Evolutionary conservation across 306 rosid species (phyloP).

Genomic region (Lathyrus aphaca): DNA sequence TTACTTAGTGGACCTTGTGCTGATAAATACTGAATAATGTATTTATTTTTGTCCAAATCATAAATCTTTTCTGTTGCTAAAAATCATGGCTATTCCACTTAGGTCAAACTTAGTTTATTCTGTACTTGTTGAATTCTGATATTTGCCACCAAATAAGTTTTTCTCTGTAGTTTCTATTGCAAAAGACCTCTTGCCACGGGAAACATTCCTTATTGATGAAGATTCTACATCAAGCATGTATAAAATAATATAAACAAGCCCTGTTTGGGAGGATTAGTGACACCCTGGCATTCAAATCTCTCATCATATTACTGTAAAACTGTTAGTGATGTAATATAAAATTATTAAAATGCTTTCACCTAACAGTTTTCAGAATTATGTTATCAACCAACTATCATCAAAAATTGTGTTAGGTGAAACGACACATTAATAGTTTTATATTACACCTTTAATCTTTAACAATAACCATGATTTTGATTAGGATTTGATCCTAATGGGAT

Average conservation of each 20-base stretch:
- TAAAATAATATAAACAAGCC: constrained; percentile 9
- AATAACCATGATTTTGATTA: constrained; percentile 29
- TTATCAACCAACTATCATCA: constrained; percentile 7
- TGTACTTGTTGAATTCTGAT: constrained; percentile 14
- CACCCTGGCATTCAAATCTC: constrained; percentile 10
- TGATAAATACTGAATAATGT: constrained; percentile 30
- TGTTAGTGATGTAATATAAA: constrained; percentile 1
- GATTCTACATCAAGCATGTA: constrained; percentile 27
- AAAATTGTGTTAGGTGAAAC: constrained; percentile 15
- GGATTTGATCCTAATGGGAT: constrained; percentile 37
- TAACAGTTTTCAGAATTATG: constrained; percentile 17
- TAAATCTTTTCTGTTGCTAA: constrained; percentile 14
- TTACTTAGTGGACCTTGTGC: constrained; percentile 28
- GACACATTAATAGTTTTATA: constrained; percentile 6
- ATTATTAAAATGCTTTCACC: constrained; percentile 23
- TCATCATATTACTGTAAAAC: constrained; percentile 20
- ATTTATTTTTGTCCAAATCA: constrained; percentile 22
- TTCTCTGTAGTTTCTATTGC: constrained; percentile 17
- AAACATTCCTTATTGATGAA: constrained; percentile 1
- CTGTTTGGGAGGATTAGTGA: constrained; percentile 21
- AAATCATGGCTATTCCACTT: constrained; percentile 22
- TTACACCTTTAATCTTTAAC: neutral
- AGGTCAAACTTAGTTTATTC: constrained; percentile 24
- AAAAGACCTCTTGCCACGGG: constrained; percentile 21
- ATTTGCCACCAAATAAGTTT: constrained; percentile 22